Evolutionary conservation across 2,329 filamentous ascomycete species (phyloP).

Genomic region (Sporothrix protearum): DNA sequence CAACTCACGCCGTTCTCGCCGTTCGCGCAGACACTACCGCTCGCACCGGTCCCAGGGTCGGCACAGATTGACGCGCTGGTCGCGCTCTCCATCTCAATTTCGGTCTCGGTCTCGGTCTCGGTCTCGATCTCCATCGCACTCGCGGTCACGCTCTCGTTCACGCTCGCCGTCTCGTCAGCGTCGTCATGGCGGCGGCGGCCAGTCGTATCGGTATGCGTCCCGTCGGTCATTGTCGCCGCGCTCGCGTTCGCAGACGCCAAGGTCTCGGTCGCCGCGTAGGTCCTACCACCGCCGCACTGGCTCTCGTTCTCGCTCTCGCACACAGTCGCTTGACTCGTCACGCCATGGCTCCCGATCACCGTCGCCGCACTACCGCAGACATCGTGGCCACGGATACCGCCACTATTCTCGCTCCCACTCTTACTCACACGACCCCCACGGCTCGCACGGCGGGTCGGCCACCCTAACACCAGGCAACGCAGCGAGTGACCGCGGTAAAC

Average conservation of each 20-base stretch:
- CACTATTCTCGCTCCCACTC: background rate
- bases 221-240: background rate
- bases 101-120: background rate
- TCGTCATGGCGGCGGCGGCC: background rate
- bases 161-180: background rate
- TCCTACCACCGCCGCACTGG: background rate
- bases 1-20: background rate
- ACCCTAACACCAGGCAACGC: background rate
- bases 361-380: background rate
- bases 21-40: background rate
- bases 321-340: background rate
- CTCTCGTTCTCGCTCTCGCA: background rate
- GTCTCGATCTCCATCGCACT: background rate
- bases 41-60: background rate
- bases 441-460: background rate
- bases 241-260: conserved; percentile 1
- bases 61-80: background rate
- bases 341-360: background rate
- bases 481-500: background rate
- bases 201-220: background rate
- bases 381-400: background rate
- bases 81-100: background rate
- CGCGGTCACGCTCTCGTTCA: background rate
- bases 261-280: background rate
- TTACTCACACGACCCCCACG: background rate